Base-by-base conservation (phyloP, 2,329 filamentous ascomycete species). In the Alternaria sp. region DNA sequence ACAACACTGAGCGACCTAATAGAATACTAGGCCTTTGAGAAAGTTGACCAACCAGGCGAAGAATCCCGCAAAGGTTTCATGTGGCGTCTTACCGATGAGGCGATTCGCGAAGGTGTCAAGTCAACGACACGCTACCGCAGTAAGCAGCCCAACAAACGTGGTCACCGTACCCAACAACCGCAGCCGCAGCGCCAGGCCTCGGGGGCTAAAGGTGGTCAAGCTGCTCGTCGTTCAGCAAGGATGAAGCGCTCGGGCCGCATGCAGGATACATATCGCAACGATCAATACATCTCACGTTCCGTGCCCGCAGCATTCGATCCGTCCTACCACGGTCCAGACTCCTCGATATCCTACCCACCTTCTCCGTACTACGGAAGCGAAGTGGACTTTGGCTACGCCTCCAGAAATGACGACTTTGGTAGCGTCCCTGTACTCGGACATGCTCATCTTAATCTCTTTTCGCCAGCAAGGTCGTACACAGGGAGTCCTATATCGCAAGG, bases 81-180 rank as follows among this genome's bases (percentile, higher is more conserved):
- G 76, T 98, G 94, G 94, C 86, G 88, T 43, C 82, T 98, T 26
- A 89, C 89, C 36, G 81, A 87, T 1, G 88, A 89, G 76, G 92
- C 92, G 0, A 80, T 92, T 32, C 79, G 80, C 20, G 81, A 90
- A 24, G 91, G 92, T 26, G 91, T 97, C 51, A 88, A 93, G 78
- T 94, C 92, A 59, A 98, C 94, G 0, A 97, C 94, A 0, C 79
- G 82, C 38, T 84, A 83, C 66, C 80, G 82, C 61, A 73, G 65
- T 62, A 83, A 84, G 69, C 74, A 79, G 32, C 79, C 80, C 34
- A 81, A 82, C 67, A 82, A 81, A 65, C 80, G 80, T 32, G 66
- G 63, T 16, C 56, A 69, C n/a, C 66, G 69, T n/a, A 66, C 64
- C 7, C 62, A 69, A 1, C 63, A 73, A 12, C 74, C 75, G 0